These are phyloP conservation scores for Chalaropsis thielavioides DNA, from an alignment of 2,329 filamentous ascomycete genomes.

Conservation along the genomic window DNA sequence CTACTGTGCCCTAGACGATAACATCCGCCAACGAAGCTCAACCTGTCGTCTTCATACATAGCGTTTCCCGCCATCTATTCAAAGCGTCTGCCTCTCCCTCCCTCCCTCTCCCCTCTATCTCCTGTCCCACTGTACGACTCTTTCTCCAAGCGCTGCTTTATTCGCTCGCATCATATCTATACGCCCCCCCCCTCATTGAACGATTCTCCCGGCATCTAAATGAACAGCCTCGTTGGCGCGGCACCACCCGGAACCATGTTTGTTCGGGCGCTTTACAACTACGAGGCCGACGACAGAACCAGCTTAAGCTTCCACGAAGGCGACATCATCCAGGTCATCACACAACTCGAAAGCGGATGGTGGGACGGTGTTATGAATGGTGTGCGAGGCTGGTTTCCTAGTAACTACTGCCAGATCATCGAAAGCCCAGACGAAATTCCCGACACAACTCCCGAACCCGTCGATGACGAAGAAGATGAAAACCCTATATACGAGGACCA, in stretches of 20 bases:
- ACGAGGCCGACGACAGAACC: slow-evolving; percentile 91
- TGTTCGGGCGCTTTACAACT: slow-evolving; percentile 92
- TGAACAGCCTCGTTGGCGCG: slow-evolving; percentile 48
- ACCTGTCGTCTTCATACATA: background rate
- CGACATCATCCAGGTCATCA: slow-evolving; percentile 96
- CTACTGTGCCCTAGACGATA: no score
- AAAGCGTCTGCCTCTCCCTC: background rate
- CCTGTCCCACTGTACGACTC: background rate
- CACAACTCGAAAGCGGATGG: slow-evolving; percentile 95
- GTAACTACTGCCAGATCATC: slow-evolving; percentile 92
- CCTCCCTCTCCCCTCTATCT: background rate
- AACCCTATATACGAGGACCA: slow-evolving; percentile 55
- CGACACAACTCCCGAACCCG: slow-evolving; percentile 42
- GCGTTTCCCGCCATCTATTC: background rate
- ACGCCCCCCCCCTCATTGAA: background rate
- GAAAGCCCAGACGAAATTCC: slow-evolving; percentile 58
- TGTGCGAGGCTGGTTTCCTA: slow-evolving; percentile 95
- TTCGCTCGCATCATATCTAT: background rate
- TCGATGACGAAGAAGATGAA: slow-evolving; percentile 47
- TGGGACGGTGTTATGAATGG: slow-evolving; percentile 98
- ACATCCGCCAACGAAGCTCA: no score
- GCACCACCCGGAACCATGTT: slow-evolving; percentile 60
- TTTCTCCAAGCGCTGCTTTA: no score
- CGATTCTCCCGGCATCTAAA: slow-evolving; percentile 22
- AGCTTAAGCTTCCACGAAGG: slow-evolving; percentile 94